phyloP scores from a whole-genome alignment of 441 rosid genomes.

The Geranium incanum region DNA sequence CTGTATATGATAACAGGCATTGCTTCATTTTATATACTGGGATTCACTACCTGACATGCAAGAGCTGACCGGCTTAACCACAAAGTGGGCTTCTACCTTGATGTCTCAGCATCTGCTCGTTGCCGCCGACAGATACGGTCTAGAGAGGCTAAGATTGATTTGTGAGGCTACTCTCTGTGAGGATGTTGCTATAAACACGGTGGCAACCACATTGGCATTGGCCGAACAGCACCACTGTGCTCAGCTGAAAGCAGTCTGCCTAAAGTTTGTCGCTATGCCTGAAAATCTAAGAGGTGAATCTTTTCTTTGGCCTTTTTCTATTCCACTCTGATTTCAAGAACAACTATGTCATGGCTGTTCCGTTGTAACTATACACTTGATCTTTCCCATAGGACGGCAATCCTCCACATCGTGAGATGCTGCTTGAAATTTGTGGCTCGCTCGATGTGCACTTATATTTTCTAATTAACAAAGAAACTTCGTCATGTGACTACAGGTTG shows the following conservation, averaged over 20 bases:
- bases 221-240: slow-evolving; percentile 92
- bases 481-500: background rate
- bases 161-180: slow-evolving; percentile 71
- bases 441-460: background rate
- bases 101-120: slow-evolving; percentile 89
- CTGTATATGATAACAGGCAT: slow-evolving; percentile 42
- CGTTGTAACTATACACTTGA: background rate
- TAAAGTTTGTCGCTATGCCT: slow-evolving; percentile 66
- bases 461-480: background rate
- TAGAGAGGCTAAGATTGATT: slow-evolving; percentile 64
- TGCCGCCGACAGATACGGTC: slow-evolving; percentile 83
- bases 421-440: background rate
- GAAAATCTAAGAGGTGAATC: slow-evolving; percentile 54
- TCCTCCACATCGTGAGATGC: background rate
- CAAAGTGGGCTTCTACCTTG: slow-evolving; percentile 72
- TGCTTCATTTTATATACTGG: slow-evolving; percentile 81
- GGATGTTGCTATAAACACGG: slow-evolving; percentile 70
- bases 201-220: slow-evolving; percentile 76
- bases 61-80: slow-evolving; percentile 59
- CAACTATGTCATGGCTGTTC: background rate
- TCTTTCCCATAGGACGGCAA: slow-evolving; percentile 1
- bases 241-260: slow-evolving; percentile 69
- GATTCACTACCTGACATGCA: slow-evolving; percentile 70
- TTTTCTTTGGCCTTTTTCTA: slow-evolving; percentile 7
- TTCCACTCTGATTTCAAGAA: background rate